A percentile compares a stretch with the other conserved stretches of the same genome.
These are phyloP conservation scores for Andrographis paniculata DNA, from an alignment of 305 asterid species.

Conservation along the genomic window DNA sequence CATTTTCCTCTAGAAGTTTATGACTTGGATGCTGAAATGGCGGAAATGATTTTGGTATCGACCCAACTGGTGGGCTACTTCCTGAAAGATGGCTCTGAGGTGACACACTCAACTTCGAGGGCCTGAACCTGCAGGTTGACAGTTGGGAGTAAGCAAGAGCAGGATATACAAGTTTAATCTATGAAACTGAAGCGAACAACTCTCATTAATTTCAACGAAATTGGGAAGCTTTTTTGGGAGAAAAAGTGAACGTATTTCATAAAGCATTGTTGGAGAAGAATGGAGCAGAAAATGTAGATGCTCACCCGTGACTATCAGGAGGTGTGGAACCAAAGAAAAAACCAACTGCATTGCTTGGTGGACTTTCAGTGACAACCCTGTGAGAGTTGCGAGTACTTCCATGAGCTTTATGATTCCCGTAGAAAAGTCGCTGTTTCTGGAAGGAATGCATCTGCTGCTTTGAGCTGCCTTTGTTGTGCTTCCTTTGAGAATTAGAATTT, in stretches of 20 bases:
- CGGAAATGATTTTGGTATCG: conserved; percentile 81
- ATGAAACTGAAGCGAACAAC: conserved; percentile 4
- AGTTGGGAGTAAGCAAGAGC: conserved; percentile 3
- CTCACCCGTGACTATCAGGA: conserved; percentile 79
- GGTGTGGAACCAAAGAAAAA: conserved; percentile 96
- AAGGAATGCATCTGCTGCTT: conserved; percentile 40
- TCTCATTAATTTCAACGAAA: conserved; percentile 3
- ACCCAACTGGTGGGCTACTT: conserved; percentile 83
- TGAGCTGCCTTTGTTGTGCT: conserved; percentile 50
- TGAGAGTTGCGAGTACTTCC: conserved; percentile 39
- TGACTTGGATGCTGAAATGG: conserved; percentile 91
- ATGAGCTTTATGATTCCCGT: conserved; percentile 44
- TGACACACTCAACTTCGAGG: conserved; percentile 67
- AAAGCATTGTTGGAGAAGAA: conserved; percentile 4
- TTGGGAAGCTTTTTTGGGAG: conserved; percentile 5
- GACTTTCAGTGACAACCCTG: conserved; percentile 59
- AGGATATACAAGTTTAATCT: conserved; percentile 1
- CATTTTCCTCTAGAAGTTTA: conserved; percentile 81
- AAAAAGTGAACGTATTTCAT: background rate
- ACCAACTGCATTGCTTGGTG: conserved; percentile 82
- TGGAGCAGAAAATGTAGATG: background rate
- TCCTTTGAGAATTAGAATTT: conserved; percentile 45
- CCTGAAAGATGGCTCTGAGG: conserved; percentile 53
- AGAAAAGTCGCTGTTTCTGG: conserved; percentile 61
- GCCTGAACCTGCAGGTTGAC: conserved; percentile 33